Evolutionary conservation across 345 rosid species (phyloP).

Genomic region (Litchi chinensis): DNA sequence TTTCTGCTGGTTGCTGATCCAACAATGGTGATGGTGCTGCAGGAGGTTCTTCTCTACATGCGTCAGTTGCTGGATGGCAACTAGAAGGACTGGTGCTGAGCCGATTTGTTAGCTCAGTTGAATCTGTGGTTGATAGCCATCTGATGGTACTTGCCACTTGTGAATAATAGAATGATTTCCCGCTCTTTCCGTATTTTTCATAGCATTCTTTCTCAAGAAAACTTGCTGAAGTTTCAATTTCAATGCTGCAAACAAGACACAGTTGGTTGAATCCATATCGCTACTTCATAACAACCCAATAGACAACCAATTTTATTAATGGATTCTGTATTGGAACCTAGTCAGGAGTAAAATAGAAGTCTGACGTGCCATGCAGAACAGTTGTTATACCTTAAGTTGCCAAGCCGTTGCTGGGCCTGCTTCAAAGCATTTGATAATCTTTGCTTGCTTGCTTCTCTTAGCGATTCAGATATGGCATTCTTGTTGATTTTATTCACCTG

Average conservation of each 20-base stretch:
- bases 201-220: slow-evolving; percentile 79
- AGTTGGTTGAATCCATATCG: not conserved
- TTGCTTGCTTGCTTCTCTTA: slow-evolving; percentile 71
- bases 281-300: not conserved
- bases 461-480: slow-evolving; percentile 62
- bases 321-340: not conserved
- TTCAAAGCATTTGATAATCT: slow-evolving; percentile 60
- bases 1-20: slow-evolving; percentile 21
- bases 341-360: not conserved
- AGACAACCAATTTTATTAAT: not conserved
- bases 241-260: slow-evolving; percentile 51
- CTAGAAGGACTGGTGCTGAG: slow-evolving; percentile 28
- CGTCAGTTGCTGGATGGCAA: slow-evolving; percentile 20
- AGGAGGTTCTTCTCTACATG: slow-evolving; percentile 24
- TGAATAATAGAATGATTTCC: slow-evolving; percentile 82
- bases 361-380: not conserved
- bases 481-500: slow-evolving; percentile 66
- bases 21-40: slow-evolving; percentile 18
- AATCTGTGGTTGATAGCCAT: slow-evolving; percentile 66
- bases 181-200: slow-evolving; percentile 78
- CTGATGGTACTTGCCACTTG: slow-evolving; percentile 81
- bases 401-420: slow-evolving; percentile 58
- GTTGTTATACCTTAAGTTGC: slow-evolving; percentile 38
- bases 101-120: slow-evolving; percentile 40
- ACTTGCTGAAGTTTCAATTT: slow-evolving; percentile 50